These are phyloP conservation scores for Macrolepiota albuminosa DNA, from an alignment of 768 basidiomycete species.

Conservation along the genomic window DNA sequence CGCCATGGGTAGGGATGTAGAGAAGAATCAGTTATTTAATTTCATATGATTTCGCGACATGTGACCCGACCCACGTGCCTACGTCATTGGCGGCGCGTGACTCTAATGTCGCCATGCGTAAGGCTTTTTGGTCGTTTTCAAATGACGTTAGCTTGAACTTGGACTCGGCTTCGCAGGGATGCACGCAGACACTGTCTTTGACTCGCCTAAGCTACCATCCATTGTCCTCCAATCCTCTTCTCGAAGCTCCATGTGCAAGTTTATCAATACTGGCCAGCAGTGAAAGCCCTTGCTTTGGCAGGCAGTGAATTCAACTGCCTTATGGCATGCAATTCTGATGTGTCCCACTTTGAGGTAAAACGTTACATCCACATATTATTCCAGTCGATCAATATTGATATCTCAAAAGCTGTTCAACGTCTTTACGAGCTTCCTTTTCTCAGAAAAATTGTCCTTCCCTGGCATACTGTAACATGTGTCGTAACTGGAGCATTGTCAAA, in stretches of 20 bases:
- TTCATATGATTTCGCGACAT: not conserved
- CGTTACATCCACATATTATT: too few relatives aligned
- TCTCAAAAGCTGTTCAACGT: not conserved
- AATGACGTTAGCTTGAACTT: too few relatives aligned
- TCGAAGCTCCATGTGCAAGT: not conserved
- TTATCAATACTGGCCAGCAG: not conserved
- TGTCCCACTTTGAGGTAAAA: too few relatives aligned
- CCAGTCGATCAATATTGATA: too few relatives aligned
- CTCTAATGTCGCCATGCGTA: too few relatives aligned
- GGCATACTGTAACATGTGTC: not conserved
- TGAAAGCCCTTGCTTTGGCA: not conserved
- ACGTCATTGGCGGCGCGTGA: too few relatives aligned
- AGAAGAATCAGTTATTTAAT: not conserved
- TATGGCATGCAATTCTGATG: too few relatives aligned
- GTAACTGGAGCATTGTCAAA: not conserved
- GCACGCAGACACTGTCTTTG: not conserved
- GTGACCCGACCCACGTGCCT: not conserved
- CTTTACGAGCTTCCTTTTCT: not conserved
- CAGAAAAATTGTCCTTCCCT: not conserved
- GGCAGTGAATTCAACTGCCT: not conserved
- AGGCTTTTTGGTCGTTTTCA: too few relatives aligned
- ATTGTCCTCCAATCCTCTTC: not conserved
- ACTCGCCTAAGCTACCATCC: not conserved
- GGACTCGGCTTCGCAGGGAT: too few relatives aligned
- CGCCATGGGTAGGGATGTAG: slow-evolving; percentile 27